These are phyloP conservation scores for Fragilariopsis cylindrus DNA, from an alignment of 108 stramenopile species.

Conservation along the genomic window DNA sequence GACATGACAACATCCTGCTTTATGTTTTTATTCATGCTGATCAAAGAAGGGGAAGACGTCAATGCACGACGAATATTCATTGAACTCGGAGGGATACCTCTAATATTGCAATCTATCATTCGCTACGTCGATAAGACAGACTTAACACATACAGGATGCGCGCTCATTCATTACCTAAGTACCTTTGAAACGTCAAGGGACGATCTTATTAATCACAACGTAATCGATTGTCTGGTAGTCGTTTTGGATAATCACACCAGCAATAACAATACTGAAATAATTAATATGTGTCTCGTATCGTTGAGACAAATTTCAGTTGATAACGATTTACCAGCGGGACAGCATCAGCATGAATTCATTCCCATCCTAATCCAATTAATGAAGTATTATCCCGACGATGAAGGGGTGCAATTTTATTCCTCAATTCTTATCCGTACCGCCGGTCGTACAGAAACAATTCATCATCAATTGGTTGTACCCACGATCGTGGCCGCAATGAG, in stretches of 20 bases:
- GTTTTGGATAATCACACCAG: not conserved
- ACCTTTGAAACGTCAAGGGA: not conserved
- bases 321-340: not conserved
- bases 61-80: not conserved
- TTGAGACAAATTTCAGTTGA: slow-evolving; percentile 14
- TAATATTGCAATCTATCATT: slow-evolving; percentile 11
- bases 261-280: not conserved
- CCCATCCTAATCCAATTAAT: not conserved
- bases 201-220: not conserved
- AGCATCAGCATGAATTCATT: not conserved
- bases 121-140: slow-evolving; percentile 7
- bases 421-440: slow-evolving; percentile 14
- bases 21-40: slow-evolving; percentile 22
- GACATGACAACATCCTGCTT: not conserved
- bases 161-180: not conserved
- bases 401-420: slow-evolving; percentile 7
- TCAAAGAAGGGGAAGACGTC: not conserved
- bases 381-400: not conserved
- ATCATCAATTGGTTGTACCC: not conserved
- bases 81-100: slow-evolving; percentile 8
- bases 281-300: slow-evolving; percentile 15
- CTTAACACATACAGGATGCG: slow-evolving; percentile 17
- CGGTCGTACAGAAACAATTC: not conserved
- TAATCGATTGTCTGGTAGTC: not conserved
- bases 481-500: slow-evolving; percentile 10